Evolutionary conservation across 139 green algal genomes (phyloP), one percentile per base, ranked within the genome.

Genomic region (Volvox reticuliferus): DNA sequence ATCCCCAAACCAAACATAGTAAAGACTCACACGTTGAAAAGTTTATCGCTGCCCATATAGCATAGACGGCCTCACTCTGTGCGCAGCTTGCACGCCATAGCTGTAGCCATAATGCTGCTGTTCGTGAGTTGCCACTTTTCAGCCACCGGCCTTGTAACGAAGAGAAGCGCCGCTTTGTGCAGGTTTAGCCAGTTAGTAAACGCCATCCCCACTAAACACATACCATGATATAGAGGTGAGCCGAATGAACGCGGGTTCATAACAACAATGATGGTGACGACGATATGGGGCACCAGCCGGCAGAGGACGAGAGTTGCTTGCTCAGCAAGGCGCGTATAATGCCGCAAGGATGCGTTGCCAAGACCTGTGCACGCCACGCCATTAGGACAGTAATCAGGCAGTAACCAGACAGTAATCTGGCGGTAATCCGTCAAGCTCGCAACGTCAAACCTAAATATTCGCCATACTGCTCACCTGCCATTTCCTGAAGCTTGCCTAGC

Each of bases 141-240:
- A 24, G 30, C 76, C 32, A 20, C 5, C 76, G 76, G 12, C 32
- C 18, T 24, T 35, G 18, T 77, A 55, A 32, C 36, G 62, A 89
- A 81, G 5, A 89, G 84, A 50, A 84, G 86, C 44, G 33, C 33
- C 2, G 73, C 76, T 55, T 89, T 88, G 69, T 88, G 90, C n/a
- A 62, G 44, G 79, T 94, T 93, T 19, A 90, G 84, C 30, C n/a
- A 88, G 86, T 93, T 94, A 33, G 79, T 85, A 87, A 93, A 93
- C 2, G 61, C 82, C 89, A 94, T 87, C 73, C 93, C 93, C n/a
- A 88, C 65, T 37, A 94, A 79, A 26, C 91, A 91, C 63, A 91
- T 83, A 63, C 24, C 16, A 44, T 93, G 92, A 87, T 95, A 93
- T 13, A 84, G 37, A 6, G 37, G 73, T 9, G 81, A 79, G 68